A percentile compares a stretch with the other conserved stretches of the same genome.
phyloP scores from a whole-genome alignment of 108 stramenopile species.

The Skeletonema marinoi region DNA sequence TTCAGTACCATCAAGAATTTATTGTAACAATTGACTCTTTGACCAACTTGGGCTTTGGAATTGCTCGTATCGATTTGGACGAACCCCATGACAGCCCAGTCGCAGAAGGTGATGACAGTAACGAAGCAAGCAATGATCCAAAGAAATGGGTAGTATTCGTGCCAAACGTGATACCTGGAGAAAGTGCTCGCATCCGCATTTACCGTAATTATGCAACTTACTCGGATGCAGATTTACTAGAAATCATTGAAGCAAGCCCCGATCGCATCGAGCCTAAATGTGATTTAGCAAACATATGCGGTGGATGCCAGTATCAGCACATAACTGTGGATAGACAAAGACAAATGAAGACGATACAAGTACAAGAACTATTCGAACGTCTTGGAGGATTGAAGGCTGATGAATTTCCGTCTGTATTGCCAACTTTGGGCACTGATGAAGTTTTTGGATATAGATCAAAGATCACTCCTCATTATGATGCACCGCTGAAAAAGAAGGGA shows the following conservation, averaged over 20 bases:
- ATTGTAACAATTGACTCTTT: constrained; percentile 59
- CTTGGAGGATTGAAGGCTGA: constrained; percentile 64
- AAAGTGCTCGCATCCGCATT: constrained; percentile 73
- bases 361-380: constrained; percentile 74
- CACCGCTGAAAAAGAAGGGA: constrained; percentile 63
- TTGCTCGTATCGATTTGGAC: constrained; percentile 51
- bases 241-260: constrained; percentile 77
- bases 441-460: constrained; percentile 91
- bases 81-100: constrained; percentile 4
- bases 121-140: constrained; percentile 1
- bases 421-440: constrained; percentile 87
- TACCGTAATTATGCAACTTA: constrained; percentile 87
- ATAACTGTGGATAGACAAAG: constrained; percentile 86
- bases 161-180: constrained; percentile 91
- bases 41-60: constrained; percentile 84
- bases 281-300: constrained; percentile 80
- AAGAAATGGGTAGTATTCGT: constrained; percentile 91
- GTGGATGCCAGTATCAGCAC: constrained; percentile 99
- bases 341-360: constrained; percentile 91
- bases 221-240: constrained; percentile 89
- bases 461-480: constrained; percentile 96
- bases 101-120: neutral
- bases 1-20: constrained; percentile 59
- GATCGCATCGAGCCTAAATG: constrained; percentile 86
- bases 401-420: constrained; percentile 48